Evolutionary conservation across 768 basidiomycete genomes (phyloP), one percentile per base, ranked within the genome.

Genomic region (Lentinula raphanica): DNA sequence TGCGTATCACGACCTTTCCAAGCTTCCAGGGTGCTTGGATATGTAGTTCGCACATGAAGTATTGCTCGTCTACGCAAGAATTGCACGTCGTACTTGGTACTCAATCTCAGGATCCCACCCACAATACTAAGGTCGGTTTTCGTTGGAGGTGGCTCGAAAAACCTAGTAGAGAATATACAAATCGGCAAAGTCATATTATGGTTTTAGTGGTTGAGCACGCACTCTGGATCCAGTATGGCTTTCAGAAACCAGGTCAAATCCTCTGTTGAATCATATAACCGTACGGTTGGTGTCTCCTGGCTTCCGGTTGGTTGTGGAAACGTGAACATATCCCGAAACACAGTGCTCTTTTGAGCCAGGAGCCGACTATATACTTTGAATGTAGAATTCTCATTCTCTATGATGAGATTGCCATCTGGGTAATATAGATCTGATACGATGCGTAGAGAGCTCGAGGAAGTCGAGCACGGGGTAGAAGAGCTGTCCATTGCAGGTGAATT

Each of bases 371-470:
- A 71, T 38, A 78, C 61, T 21, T 68, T 67, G 63, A 76, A 78
- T 7, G 68, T 66, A 13, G 65, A 67, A 42, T 67, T 62, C 54
- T 70, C 69, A 8, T 70, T 73, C 56, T 72, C 66, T 13, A 77
- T 66, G 21, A 76, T 71, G 51, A 77, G 65, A 54, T 73, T 75
- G 4, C 75, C 74, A 69, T 63, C 88, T 17, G 70, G 67, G 51
- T 69, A 75, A 72, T 71, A 76, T 13, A 56, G 25, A n/a, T 46
- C 50, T n/a, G n/a, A 42, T 49, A 63, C 44, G 28, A 50, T 19
- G 9, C 23, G 12, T 32, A 19, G 32, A 50, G 49, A 36, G 1
- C n/a, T 50, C 19, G 7, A 3, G 23, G 31, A 35, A 21, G 29
- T 29, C 17, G 28, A 21, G 9, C 19, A 19, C 19, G 49, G 28